These are phyloP conservation scores for Sphagnum contortum DNA, from an alignment of 225 moss, liverwort and hornwort genomes.

Conservation along the genomic window DNA sequence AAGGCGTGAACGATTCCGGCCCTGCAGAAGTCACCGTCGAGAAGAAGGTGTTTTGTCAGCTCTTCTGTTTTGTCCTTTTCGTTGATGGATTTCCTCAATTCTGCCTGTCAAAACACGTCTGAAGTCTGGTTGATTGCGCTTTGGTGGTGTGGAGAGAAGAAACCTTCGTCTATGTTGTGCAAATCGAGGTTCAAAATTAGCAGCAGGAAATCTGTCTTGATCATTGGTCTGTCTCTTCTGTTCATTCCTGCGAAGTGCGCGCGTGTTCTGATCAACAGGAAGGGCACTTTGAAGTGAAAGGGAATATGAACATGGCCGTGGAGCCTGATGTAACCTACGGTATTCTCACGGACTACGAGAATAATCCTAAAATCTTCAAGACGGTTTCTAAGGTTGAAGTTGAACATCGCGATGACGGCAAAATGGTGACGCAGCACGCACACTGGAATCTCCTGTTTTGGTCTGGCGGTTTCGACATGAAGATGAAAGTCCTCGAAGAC, in stretches of 20 bases:
- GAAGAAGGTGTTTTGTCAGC: constrained; percentile 17
- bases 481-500: constrained; percentile 65
- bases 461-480: constrained; percentile 62
- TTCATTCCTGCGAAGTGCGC: too few species aligned
- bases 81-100: too few species aligned
- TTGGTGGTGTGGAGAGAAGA: too few species aligned
- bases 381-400: constrained; percentile 74
- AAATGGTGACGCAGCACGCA: constrained; percentile 64
- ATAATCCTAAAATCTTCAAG: constrained; percentile 62
- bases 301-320: constrained; percentile 33
- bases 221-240: too few species aligned
- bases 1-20: constrained; percentile 7
- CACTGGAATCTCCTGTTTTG: constrained; percentile 78
- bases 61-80: too few species aligned
- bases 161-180: too few species aligned
- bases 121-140: too few species aligned
- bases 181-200: too few species aligned
- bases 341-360: constrained; percentile 65
- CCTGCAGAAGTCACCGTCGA: constrained; percentile 48
- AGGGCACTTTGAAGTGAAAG: constrained; percentile 29
- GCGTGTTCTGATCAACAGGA: too few species aligned
- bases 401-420: constrained; percentile 47
- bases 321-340: constrained; percentile 61
- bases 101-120: too few species aligned
- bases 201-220: too few species aligned